Evolutionary conservation across 805 yeast genomes (phyloP), one percentile per base, ranked within the genome.

Genomic region (Hanseniaspora thailandica): DNA sequence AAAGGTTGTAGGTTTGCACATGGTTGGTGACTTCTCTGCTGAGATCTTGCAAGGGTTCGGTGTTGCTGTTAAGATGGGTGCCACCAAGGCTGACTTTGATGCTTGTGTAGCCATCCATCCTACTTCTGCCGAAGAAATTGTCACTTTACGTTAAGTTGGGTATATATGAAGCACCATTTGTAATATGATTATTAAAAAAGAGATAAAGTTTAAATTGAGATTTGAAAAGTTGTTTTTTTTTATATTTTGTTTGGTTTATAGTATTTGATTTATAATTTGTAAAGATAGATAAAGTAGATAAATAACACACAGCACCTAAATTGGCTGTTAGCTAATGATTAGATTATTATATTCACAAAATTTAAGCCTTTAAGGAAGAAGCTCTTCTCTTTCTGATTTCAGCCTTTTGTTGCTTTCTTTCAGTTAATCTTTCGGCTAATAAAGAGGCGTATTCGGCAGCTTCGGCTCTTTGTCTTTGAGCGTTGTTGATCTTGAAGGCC

Each of bases 361-460:
- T 59, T 76, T 80, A 83, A 80, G 89, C 88, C 78, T 84, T 87
- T 75, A 93, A 82, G 67, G 97, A 93, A 69, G 97, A 89, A 75
- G 98, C 97, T 82, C 98, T 88, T 85, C 97, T 88, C 95, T 90
- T 90, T 81, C 85, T 88, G 77, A 85, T 81, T 81, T 88, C 97
- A 77, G 96, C 96, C 80, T 81, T 86, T 78, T 87, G 95, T 73
- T 94, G 90, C 82, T 90, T 90, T 80, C 89, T 87, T 78, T 90
- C 97, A 76, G 87, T 85, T 75, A 90, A 84, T 77, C 97, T 90
- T 80, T 87, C 78, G 72, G 99, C 97, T 74, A 93, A 81, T 72
- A 93, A 81, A 78, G 89, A 95, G 72, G 97, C 95, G 84, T 93
- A 93, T 78, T 93, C 98, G 72, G 97, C 95, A 76, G 99, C 98